Conservation (phyloP, 2,329 filamentous ascomycete genomes). For the Colletotrichum simmondsii region DNA sequence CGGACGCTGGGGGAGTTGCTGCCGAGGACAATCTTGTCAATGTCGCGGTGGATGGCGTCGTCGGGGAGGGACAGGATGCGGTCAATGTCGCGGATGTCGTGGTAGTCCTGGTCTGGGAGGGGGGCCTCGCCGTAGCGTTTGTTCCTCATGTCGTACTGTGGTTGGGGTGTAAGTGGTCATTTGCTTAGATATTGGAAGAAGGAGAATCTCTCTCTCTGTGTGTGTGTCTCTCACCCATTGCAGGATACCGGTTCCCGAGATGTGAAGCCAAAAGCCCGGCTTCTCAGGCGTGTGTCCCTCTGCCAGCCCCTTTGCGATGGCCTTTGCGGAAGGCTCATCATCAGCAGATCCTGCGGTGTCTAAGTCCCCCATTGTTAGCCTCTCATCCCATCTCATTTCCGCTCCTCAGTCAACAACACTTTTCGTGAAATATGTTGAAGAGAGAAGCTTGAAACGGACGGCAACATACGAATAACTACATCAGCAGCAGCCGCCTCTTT, state of each 20-base stretch:
- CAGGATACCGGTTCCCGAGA: conserved; percentile 62
- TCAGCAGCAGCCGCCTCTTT: conserved; percentile 63
- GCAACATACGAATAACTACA: conserved; percentile 58
- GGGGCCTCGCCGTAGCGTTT: conserved; percentile 56
- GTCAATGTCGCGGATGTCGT: conserved; percentile 68
- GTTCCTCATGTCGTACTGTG: conserved; percentile 51
- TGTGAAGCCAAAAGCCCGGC: conserved; percentile 62
- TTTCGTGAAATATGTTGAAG: no score
- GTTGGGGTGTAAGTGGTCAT: conserved; percentile 11
- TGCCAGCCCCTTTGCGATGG: conserved; percentile 58
- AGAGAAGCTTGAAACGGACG: background rate
- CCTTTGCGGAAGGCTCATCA: conserved; percentile 50
- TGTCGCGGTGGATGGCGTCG: conserved; percentile 69
- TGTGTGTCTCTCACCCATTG: conserved; percentile 43
- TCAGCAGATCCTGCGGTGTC: conserved; percentile 63
- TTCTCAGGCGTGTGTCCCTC: conserved; percentile 53
- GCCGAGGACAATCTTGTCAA: conserved; percentile 74
- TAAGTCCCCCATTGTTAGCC: conserved; percentile 35
- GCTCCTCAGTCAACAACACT: no score
- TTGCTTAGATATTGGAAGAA: no score
- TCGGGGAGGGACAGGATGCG: conserved; percentile 67
- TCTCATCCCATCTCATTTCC: background rate
- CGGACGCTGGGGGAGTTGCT: conserved; percentile 50
- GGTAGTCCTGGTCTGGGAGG: conserved; percentile 58
- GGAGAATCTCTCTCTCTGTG: no score